These are phyloP conservation scores for Aspergillus panamensis DNA, from an alignment of 495 filamentous ascomycete genomes.

Conservation along the genomic window DNA sequence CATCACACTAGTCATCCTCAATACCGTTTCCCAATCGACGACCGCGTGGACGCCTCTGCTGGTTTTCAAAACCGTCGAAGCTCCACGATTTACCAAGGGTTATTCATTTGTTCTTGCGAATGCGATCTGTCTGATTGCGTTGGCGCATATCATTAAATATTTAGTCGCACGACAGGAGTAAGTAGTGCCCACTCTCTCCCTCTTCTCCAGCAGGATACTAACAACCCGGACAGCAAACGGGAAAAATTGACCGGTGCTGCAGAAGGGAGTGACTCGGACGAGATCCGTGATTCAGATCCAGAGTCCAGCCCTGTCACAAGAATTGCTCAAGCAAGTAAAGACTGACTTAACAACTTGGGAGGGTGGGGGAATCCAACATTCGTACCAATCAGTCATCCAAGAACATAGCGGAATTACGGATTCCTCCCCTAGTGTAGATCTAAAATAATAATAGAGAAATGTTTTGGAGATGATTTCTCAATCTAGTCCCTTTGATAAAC, in stretches of 20 bases:
- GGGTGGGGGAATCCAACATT: not conserved
- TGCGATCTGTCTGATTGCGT: conserved; percentile 41
- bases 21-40: conserved; percentile 49
- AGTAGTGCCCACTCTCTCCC: not conserved
- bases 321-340: conserved; percentile 5
- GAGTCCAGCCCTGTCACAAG: not conserved
- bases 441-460: not conserved
- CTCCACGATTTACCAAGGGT: conserved; percentile 46
- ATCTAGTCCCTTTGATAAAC: too few relatives aligned
- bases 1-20: conserved; percentile 50
- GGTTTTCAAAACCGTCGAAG: conserved; percentile 45
- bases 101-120: conserved; percentile 47
- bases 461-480: not conserved
- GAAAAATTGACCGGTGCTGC: conserved; percentile 6
- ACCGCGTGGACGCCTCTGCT: conserved; percentile 35
- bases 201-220: not conserved
- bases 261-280: conserved; percentile 4
- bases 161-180: conserved; percentile 13
- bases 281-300: conserved; percentile 4
- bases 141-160: conserved; percentile 11
- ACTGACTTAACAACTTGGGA: too few relatives aligned
- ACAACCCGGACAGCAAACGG: not conserved
- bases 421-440: not conserved
- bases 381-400: not conserved
- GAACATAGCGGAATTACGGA: not conserved